Conservation (phyloP, 1,284 basidiomycete species). For the Cutaneotrichosporon spelunceum region DNA sequence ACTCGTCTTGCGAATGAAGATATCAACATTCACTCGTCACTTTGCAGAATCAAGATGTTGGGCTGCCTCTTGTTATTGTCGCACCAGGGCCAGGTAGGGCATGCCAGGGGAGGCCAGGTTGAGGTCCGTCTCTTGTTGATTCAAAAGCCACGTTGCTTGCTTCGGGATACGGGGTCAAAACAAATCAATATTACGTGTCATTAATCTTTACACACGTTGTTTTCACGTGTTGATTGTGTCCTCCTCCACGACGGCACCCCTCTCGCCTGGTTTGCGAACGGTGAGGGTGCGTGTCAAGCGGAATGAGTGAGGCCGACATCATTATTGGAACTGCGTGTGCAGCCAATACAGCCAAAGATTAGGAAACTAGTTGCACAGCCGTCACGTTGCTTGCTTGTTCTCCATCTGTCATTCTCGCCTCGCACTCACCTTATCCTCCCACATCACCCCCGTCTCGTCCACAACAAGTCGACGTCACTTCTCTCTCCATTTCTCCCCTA, state of each 20-base stretch:
- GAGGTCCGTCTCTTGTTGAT: conserved; percentile 2
- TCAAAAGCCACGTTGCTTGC: neutral
- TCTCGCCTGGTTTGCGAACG: neutral
- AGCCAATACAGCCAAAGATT: neutral
- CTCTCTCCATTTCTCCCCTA: neutral
- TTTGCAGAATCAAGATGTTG: neutral
- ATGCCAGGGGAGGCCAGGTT: no score
- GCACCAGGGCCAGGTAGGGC: neutral
- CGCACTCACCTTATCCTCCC: neutral
- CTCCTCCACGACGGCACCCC: neutral
- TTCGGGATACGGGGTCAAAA: conserved; percentile 5
- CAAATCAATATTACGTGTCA: conserved; percentile 7
- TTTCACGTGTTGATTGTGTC: neutral
- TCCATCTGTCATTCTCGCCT: neutral
- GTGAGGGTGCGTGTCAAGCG: neutral
- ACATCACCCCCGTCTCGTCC: neutral
- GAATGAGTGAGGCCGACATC: neutral
- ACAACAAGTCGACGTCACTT: neutral
- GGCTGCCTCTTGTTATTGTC: conserved; percentile 3
- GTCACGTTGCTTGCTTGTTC: neutral
- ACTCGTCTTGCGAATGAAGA: conserved; percentile 1
- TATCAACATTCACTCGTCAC: conserved; percentile 2
- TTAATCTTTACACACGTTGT: neutral
- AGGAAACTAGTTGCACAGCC: no score
- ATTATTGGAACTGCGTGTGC: neutral